Conservation (phyloP, 140 eudicot genomes). For the Oenanthe javanica region DNA sequence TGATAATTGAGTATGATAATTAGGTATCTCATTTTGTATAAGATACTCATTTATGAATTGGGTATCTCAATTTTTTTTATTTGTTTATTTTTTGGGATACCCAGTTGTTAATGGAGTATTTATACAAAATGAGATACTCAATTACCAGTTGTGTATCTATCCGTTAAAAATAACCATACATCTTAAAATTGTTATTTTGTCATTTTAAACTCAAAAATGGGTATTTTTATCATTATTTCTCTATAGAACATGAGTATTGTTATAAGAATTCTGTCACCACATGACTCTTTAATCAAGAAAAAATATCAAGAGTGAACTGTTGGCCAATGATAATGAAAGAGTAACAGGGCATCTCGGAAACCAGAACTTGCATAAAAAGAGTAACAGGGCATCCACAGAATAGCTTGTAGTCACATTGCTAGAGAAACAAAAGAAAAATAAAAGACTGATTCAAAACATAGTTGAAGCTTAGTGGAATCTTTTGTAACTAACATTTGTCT, state of each 20-base stretch:
- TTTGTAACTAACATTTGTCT: neutral
- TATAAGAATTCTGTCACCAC: neutral
- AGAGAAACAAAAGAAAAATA: neutral
- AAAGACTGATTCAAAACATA: neutral
- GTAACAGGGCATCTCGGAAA: neutral
- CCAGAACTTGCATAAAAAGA: neutral
- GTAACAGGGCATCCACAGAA: neutral
- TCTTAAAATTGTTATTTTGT: too few species aligned
- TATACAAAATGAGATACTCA: too few species aligned
- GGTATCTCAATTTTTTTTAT: too few species aligned
- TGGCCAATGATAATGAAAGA: neutral
- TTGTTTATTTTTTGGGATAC: too few species aligned
- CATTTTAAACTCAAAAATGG: too few species aligned
- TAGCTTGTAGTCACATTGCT: neutral
- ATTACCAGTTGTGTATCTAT: too few species aligned
- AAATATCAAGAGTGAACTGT: neutral
- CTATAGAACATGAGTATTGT: neutral
- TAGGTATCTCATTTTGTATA: too few species aligned
- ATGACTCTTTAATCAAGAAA: neutral
- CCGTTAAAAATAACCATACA: too few species aligned
- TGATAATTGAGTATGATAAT: too few species aligned
- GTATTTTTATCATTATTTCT: too few species aligned
- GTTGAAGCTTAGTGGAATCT: neutral
- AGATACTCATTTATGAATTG: too few species aligned
- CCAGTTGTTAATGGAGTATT: too few species aligned